Evolutionary conservation across 2,329 filamentous ascomycete species (phyloP).

Genomic region (Ophiocordyceps camponoti-saundersi): DNA sequence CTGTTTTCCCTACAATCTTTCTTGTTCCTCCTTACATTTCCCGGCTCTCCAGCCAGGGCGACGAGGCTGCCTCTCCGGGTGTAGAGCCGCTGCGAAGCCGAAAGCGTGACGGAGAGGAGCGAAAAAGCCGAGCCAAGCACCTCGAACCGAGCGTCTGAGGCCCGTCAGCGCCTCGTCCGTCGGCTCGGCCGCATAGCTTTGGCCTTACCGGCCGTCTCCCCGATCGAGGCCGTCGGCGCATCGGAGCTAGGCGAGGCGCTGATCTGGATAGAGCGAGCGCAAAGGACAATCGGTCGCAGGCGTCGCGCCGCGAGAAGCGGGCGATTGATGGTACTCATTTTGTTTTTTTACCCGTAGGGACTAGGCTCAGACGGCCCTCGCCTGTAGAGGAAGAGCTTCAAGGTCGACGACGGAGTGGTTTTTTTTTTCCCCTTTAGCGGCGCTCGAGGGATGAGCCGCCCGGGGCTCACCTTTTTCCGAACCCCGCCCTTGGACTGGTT

Average conservation of each 20-base stretch:
- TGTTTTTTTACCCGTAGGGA: neutral
- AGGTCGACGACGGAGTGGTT: too few species aligned
- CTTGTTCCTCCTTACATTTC: conserved; percentile 50
- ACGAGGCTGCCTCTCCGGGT: conserved; percentile 84
- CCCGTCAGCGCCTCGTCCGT: neutral
- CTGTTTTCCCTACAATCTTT: neutral
- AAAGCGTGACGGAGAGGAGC: conserved; percentile 80
- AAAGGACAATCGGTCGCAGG: neutral
- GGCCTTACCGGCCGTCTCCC: conserved; percentile 32
- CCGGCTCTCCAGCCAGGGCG: conserved; percentile 73
- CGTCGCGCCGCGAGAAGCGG: neutral
- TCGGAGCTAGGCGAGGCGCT: conserved; percentile 42
- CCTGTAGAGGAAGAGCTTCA: too few species aligned
- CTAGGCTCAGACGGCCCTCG: too few species aligned
- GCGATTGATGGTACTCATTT: neutral
- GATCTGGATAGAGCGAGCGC: conserved; percentile 37
- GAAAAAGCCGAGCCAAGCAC: conserved; percentile 86
- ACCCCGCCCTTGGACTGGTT: neutral
- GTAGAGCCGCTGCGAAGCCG: conserved; percentile 84
- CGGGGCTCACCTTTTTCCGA: neutral
- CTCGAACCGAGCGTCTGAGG: conserved; percentile 83
- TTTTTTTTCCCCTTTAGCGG: neutral
- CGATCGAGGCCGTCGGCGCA: conserved; percentile 28
- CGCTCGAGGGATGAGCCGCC: neutral
- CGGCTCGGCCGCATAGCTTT: too few species aligned